phyloP scores from a whole-genome alignment of 495 filamentous ascomycete species.

The Talaromyces adpressus region DNA sequence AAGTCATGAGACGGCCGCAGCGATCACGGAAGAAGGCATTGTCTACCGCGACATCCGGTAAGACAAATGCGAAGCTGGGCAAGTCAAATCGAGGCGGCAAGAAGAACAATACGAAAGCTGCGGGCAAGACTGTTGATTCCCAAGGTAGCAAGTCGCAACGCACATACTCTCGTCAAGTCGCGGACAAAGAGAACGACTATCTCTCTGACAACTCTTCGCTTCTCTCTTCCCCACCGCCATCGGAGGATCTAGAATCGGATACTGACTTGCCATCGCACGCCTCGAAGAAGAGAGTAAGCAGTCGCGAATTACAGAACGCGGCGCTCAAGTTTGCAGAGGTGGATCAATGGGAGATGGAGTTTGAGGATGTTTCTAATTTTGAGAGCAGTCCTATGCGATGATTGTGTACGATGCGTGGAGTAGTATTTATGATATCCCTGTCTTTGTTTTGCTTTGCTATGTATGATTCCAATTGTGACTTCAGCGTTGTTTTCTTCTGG shows the following conservation, averaged over 20 bases:
- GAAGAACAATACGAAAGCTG: neutral
- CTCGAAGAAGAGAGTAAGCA: conserved; percentile 16
- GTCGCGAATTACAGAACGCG: conserved; percentile 31
- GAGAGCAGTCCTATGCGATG: conserved; percentile 17
- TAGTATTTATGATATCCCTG: neutral
- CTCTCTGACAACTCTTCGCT: conserved; percentile 22
- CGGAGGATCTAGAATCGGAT: conserved; percentile 24
- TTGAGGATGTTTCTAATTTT: conserved; percentile 48
- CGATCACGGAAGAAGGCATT: conserved; percentile 1
- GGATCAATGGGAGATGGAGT: conserved; percentile 67
- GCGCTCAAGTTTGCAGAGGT: conserved; percentile 58
- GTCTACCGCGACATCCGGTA: neutral
- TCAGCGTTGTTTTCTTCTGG: neutral
- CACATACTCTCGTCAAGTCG: conserved; percentile 11
- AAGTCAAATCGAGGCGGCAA: conserved; percentile 16
- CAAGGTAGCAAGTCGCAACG: neutral
- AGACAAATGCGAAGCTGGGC: conserved; percentile 19
- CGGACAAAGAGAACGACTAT: conserved; percentile 26
- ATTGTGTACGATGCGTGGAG: neutral
- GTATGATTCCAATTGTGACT: neutral
- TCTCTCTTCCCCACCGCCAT: conserved; percentile 31
- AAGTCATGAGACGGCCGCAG: conserved; percentile 20
- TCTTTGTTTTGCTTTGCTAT: neutral
- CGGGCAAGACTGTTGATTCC: conserved; percentile 2
- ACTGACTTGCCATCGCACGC: conserved; percentile 5